Base-by-base conservation (phyloP, 2,329 filamentous ascomycete species). In the Pseudocercospora cruenta region DNA sequence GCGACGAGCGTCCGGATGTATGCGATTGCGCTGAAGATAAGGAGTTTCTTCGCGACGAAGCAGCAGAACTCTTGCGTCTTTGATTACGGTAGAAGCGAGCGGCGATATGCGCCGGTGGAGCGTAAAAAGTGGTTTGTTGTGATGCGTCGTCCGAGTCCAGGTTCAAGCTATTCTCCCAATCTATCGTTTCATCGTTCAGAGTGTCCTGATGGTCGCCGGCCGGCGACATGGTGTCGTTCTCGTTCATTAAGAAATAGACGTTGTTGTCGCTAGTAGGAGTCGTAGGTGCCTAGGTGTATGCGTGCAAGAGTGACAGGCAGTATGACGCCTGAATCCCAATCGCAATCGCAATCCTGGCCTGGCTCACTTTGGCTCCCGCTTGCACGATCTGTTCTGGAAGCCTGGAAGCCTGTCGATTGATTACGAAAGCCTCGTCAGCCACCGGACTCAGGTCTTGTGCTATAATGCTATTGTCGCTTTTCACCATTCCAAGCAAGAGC, bases 31-130 rank as follows among this genome's bases (percentile, higher is more conserved):
- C 87, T 1, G 91, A 94, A 3, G 91, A 93, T 31, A 93, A 86
- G 64, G 91, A 93, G 79, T 93, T 93, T 68, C 91, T 88, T 70
- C 91, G 89, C 31, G 91, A 93, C 1, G 91, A 93, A 24, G 91
- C 87, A 14, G 91, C 90, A 24, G 91, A 93, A 64, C 90, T 89
- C 77, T 90, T 91, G 71, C 90, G 88, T 69, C 84, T 86, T 70
- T 88, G 86, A 39, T 85, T 86, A 67, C 88, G 86, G 79, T 91
- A 91, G 82, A 94, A 92, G 69, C 91, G 90, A 62, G 91, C 91
- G 72, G 91, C 91, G 75, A 94, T 90, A 75, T 89, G 90, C 31
- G 91, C 88, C 61, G 91, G 91, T 54, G 91, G 91, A 60, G 88
- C 87, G 75, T 87, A 85, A 69, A 82, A 76, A n/a, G 68, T 55